These are phyloP conservation scores for Agaricus subrufescens DNA, from an alignment of 768 basidiomycete species.

Conservation along the genomic window DNA sequence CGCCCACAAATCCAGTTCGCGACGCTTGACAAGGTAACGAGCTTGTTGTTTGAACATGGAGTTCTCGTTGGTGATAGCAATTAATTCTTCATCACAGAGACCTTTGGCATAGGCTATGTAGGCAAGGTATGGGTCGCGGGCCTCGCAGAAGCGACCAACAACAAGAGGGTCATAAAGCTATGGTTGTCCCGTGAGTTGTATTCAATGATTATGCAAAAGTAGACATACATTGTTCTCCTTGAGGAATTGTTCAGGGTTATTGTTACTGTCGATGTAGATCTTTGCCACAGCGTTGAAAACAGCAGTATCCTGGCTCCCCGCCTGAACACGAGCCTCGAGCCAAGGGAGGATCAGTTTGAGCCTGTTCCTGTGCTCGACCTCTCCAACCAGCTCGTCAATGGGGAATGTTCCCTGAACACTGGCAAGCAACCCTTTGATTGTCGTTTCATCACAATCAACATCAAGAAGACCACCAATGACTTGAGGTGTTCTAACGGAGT, in stretches of 20 bases:
- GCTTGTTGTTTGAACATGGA: slow-evolving; percentile 99
- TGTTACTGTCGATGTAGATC: slow-evolving; percentile 98
- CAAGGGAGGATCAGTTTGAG: slow-evolving; percentile 96
- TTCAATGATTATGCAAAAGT: background rate
- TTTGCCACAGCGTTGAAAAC: slow-evolving; percentile 98
- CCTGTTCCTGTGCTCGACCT: slow-evolving; percentile 94
- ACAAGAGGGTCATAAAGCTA: slow-evolving; percentile 95
- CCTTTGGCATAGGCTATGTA: slow-evolving; percentile 99
- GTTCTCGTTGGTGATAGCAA: slow-evolving; percentile 96
- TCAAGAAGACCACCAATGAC: slow-evolving; percentile 95
- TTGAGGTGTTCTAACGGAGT: slow-evolving; percentile 94
- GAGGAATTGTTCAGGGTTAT: slow-evolving; percentile 95
- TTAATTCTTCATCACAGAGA: slow-evolving; percentile 96
- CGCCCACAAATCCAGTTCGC: slow-evolving; percentile 92
- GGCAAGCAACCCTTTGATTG: slow-evolving; percentile 90
- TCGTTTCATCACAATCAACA: slow-evolving; percentile 95
- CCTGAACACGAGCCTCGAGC: slow-evolving; percentile 90
- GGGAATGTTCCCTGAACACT: slow-evolving; percentile 97
- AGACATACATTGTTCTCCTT: slow-evolving; percentile 93
- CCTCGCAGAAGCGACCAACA: slow-evolving; percentile 99
- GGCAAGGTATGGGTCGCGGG: slow-evolving; percentile 95
- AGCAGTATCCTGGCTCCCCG: slow-evolving; percentile 90
- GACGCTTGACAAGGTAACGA: slow-evolving; percentile 94
- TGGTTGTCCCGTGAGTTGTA: slow-evolving; percentile 10
- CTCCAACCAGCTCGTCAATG: slow-evolving; percentile 94